phyloP scores from a whole-genome alignment of 169 alveolate species.

The Cryptosporidium sp. region DNA sequence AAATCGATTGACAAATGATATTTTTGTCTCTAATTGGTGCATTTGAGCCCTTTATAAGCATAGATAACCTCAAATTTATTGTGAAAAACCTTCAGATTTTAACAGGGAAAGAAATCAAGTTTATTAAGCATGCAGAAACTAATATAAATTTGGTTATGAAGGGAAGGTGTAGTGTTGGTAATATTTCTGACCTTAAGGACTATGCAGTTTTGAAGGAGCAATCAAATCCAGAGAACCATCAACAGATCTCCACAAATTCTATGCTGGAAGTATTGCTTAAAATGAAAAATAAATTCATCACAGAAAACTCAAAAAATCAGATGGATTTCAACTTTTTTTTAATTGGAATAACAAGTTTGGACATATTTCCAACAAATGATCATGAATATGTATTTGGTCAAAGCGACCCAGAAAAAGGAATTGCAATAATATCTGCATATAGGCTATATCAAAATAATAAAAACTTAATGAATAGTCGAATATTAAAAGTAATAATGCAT shows the following conservation, averaged over 20 bases:
- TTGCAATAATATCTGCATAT: slow-evolving; percentile 59
- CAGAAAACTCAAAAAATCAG: background rate
- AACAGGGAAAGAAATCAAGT: slow-evolving; percentile 20
- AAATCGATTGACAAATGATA: slow-evolving; percentile 15
- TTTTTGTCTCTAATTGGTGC: slow-evolving; percentile 57
- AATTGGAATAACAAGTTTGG: slow-evolving; percentile 67
- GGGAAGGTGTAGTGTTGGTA: slow-evolving; percentile 5
- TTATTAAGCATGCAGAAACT: slow-evolving; percentile 11
- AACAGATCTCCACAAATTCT: slow-evolving; percentile 44
- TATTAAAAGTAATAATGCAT: slow-evolving; percentile 61
- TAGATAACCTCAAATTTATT: slow-evolving; percentile 15
- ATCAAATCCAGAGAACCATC: background rate
- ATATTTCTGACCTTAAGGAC: background rate
- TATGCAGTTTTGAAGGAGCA: background rate
- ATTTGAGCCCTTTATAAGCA: slow-evolving; percentile 37
- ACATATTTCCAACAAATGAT: slow-evolving; percentile 41
- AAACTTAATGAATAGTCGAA: slow-evolving; percentile 4
- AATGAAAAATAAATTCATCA: slow-evolving; percentile 2
- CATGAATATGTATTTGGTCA: slow-evolving; percentile 59
- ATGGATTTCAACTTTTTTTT: background rate
- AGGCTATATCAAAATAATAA: slow-evolving; percentile 39
- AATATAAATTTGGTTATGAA: background rate
- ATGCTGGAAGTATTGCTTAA: slow-evolving; percentile 23
- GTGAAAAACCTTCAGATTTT: slow-evolving; percentile 24
- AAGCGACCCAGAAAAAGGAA: slow-evolving; percentile 69